A percentile compares a stretch with the other conserved stretches of the same genome.
Evolutionary conservation across 805 yeast species (phyloP).

Genomic region (Metschnikowia bowlesiae): DNA sequence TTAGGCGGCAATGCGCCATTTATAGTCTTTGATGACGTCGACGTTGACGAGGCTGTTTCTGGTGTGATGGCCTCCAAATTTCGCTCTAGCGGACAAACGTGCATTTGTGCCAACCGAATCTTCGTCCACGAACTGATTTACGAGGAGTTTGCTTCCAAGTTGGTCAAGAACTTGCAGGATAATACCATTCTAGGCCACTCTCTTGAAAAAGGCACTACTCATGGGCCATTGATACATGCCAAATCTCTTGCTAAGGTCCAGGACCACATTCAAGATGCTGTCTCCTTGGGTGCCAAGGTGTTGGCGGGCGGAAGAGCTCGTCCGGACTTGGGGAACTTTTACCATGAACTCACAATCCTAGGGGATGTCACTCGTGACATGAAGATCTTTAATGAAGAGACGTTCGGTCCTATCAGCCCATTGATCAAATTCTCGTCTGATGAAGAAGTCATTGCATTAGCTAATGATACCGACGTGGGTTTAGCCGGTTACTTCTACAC

Average conservation of each 20-base stretch:
- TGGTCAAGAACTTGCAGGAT: constrained; percentile 10
- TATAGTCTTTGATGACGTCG: constrained; percentile 19
- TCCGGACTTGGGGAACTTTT: constrained; percentile 54
- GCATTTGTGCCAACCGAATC: constrained; percentile 19
- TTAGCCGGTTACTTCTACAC: constrained; percentile 75
- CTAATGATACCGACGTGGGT: constrained; percentile 69
- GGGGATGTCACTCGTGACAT: constrained; percentile 56
- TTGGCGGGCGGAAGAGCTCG: constrained; percentile 56
- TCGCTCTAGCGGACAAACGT: constrained; percentile 20
- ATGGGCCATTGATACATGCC: constrained; percentile 71
- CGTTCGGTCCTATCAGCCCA: constrained; percentile 79
- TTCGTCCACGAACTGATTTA: constrained; percentile 18
- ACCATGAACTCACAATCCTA: constrained; percentile 65
- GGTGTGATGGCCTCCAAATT: constrained; percentile 19
- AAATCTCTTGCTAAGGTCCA: constrained; percentile 59
- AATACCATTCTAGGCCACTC: constrained; percentile 60
- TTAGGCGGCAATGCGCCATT: constrained; percentile 21
- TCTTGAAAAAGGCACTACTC: constrained; percentile 52
- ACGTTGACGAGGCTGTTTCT: constrained; percentile 17
- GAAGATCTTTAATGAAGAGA: constrained; percentile 62
- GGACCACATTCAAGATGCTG: constrained; percentile 63
- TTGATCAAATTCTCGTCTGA: constrained; percentile 60
- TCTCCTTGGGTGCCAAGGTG: constrained; percentile 58
- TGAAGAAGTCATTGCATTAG: constrained; percentile 56
- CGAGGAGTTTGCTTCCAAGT: constrained; percentile 12